These are phyloP conservation scores for Phytophthora pini DNA, from an alignment of 352 stramenopile species.

Conservation along the genomic window DNA sequence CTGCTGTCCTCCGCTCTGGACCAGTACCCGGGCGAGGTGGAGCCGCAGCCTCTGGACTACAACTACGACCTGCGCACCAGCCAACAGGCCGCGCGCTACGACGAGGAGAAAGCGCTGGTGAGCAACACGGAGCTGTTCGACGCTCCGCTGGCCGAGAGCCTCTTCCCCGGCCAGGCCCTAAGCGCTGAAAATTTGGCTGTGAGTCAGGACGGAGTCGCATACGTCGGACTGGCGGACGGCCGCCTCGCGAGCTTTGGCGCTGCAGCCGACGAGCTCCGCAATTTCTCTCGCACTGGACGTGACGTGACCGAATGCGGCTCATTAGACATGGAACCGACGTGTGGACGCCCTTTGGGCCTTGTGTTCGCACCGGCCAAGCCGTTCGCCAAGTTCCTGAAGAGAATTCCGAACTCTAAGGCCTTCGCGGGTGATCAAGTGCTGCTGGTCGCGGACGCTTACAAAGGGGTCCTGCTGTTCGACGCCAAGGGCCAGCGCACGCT, in stretches of 20 bases:
- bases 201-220: conserved; percentile 51
- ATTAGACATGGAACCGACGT: conserved; percentile 47
- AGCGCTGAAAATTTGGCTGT: conserved; percentile 57
- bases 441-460: conserved; percentile 68
- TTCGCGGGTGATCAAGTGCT: conserved; percentile 61
- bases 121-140: conserved; percentile 32
- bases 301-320: conserved; percentile 37
- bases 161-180: conserved; percentile 48
- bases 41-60: conserved; percentile 39
- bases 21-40: conserved; percentile 49
- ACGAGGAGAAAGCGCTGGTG: conserved; percentile 26
- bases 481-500: conserved; percentile 54
- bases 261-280: conserved; percentile 39
- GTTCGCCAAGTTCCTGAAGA: conserved; percentile 49
- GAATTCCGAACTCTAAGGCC: conserved; percentile 48
- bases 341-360: conserved; percentile 59
- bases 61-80: conserved; percentile 47
- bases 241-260: conserved; percentile 54
- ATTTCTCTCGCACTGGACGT: conserved; percentile 59
- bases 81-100: conserved; percentile 49
- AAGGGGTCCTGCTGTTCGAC: conserved; percentile 64
- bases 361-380: conserved; percentile 46
- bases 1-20: conserved; percentile 61
- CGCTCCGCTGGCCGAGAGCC: conserved; percentile 28
- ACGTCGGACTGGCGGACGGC: conserved; percentile 58